A percentile compares a stretch with the other conserved stretches of the same genome.
These are phyloP conservation scores for Ceratocystis eucalypticola DNA, from an alignment of 2,329 filamentous ascomycete genomes.

Conservation along the genomic window DNA sequence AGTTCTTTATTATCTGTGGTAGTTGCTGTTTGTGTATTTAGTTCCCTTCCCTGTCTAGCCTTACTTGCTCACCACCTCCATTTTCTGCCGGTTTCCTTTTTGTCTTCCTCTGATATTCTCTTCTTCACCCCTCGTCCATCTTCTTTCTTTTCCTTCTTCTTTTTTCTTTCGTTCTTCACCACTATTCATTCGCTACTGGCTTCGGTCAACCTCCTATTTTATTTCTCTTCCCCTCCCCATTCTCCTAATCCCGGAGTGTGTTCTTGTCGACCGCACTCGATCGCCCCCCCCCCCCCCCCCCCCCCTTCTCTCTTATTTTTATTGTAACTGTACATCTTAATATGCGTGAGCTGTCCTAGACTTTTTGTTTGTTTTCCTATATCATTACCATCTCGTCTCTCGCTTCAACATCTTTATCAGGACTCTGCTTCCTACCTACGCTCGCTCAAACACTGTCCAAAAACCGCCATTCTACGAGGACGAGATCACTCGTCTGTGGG, in stretches of 20 bases:
- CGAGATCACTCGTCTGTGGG: background rate
- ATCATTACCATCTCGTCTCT: background rate
- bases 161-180: conserved; percentile 15
- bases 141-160: conserved; percentile 10
- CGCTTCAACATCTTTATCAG: conserved; percentile 2
- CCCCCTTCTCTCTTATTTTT: background rate
- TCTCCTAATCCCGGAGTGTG: conserved; percentile 1
- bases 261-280: background rate
- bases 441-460: background rate
- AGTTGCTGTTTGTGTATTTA: conserved; percentile 9
- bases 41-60: background rate
- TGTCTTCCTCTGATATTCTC: conserved; percentile 14
- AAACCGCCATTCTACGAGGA: background rate
- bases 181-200: conserved; percentile 14
- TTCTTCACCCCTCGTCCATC: background rate
- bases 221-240: background rate
- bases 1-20: conserved; percentile 13
- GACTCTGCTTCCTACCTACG: background rate
- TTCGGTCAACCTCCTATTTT: conserved; percentile 10
- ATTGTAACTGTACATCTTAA: conserved; percentile 7
- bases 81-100: conserved; percentile 7
- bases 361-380: background rate
- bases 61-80: conserved; percentile 11
- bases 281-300: background rate
- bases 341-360: conserved; percentile 5